phyloP scores from a whole-genome alignment of 1,139 yeast species.

The Pichia sp. region DNA sequence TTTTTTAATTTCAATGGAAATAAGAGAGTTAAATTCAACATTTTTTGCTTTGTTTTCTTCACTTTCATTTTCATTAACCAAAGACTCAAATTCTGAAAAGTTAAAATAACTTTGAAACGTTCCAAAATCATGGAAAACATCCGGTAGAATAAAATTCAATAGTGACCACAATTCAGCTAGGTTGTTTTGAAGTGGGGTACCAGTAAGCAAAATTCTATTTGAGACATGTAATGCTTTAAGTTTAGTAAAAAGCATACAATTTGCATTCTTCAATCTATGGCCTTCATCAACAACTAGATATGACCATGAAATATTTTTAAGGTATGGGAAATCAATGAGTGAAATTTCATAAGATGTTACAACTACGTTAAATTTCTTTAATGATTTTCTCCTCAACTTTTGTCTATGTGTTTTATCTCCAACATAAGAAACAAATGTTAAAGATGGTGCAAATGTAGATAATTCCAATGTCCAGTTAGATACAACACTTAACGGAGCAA shows the following conservation, averaged over 20 bases:
- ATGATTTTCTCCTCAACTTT: slow-evolving; percentile 31
- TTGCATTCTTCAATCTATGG: slow-evolving; percentile 77
- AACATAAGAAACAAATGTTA: slow-evolving; percentile 58
- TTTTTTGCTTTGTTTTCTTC: slow-evolving; percentile 16
- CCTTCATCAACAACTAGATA: slow-evolving; percentile 95
- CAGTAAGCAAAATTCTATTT: slow-evolving; percentile 75
- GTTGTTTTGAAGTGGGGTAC: slow-evolving; percentile 91
- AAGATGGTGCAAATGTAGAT: slow-evolving; percentile 60
- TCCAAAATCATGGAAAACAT: slow-evolving; percentile 82
- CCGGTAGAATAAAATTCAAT: slow-evolving; percentile 83
- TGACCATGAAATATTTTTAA: slow-evolving; percentile 60
- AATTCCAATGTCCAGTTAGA: slow-evolving; percentile 81
- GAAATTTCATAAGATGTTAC: slow-evolving; percentile 81
- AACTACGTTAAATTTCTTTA: slow-evolving; percentile 44
- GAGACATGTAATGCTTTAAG: slow-evolving; percentile 59
- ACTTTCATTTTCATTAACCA: slow-evolving; percentile 30
- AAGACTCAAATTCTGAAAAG: slow-evolving; percentile 48
- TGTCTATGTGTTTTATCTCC: slow-evolving; percentile 57
- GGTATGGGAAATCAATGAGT: slow-evolving; percentile 53
- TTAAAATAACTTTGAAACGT: slow-evolving; percentile 93
- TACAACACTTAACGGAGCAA: slow-evolving; percentile 83
- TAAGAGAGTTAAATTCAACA: slow-evolving; percentile 36
- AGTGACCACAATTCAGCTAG: slow-evolving; percentile 85
- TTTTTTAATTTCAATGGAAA: slow-evolving; percentile 58
- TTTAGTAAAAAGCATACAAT: slow-evolving; percentile 65